Conservation (phyloP, 208 protist genomes). For the Leishmania gerbilli region DNA sequence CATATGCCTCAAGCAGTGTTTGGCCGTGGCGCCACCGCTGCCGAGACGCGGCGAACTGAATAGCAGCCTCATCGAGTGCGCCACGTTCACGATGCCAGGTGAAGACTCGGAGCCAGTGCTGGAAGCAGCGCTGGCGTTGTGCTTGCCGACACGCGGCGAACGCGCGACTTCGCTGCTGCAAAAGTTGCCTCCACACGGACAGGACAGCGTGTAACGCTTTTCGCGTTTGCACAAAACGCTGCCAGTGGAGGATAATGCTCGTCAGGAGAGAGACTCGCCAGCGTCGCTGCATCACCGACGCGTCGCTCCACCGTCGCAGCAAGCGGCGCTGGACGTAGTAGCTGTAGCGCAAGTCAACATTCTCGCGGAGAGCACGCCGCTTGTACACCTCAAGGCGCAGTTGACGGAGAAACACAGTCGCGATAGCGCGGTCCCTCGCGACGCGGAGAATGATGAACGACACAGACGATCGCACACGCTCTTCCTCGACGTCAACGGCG, state of each 20-base stretch:
- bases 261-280: slow-evolving; percentile 6
- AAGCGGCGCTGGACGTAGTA: slow-evolving; percentile 63
- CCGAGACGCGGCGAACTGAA: slow-evolving; percentile 14
- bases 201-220: slow-evolving; percentile 1
- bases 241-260: slow-evolving; percentile 31
- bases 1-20: background rate
- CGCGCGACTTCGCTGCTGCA: slow-evolving; percentile 25
- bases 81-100: slow-evolving; percentile 23
- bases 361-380: slow-evolving; percentile 29
- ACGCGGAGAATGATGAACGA: slow-evolving; percentile 67
- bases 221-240: slow-evolving; percentile 10
- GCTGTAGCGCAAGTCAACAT: slow-evolving; percentile 52
- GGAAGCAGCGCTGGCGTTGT: slow-evolving; percentile 27
- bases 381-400: slow-evolving; percentile 48
- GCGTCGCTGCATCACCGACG: slow-evolving; percentile 4
- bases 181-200: slow-evolving; percentile 10
- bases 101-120: slow-evolving; percentile 29
- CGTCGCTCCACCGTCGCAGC: slow-evolving; percentile 37
- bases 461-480: slow-evolving; percentile 38
- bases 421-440: slow-evolving; percentile 54
- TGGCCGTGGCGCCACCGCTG: background rate
- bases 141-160: slow-evolving; percentile 2
- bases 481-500: slow-evolving; percentile 7
- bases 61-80: slow-evolving; percentile 22
- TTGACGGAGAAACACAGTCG: slow-evolving; percentile 57